Evolutionary conservation across 441 rosid species (phyloP).

Genomic region (Gossypium davidsonii): DNA sequence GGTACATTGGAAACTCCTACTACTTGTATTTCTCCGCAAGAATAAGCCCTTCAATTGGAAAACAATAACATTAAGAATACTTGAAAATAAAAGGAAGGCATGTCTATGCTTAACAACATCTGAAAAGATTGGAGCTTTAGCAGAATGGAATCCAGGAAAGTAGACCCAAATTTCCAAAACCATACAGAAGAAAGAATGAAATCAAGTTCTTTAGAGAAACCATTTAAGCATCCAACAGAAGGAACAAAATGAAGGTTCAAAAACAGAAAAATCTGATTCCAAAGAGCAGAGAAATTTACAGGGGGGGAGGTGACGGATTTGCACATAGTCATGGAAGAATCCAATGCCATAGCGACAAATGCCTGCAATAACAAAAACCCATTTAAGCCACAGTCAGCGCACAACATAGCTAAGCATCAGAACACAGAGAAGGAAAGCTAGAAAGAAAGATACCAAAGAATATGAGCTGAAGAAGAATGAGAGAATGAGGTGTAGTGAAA

Average conservation of each 20-base stretch:
- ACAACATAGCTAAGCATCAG: neutral
- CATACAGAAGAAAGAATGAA: too few species aligned
- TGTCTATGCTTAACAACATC: neutral
- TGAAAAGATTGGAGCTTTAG: neutral
- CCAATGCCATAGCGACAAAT: constrained; percentile 36
- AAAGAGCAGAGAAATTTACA: constrained; percentile 30
- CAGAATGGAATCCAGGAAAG: neutral
- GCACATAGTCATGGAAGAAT: constrained; percentile 53
- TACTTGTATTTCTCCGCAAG: constrained; percentile 32
- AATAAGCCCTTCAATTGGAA: constrained; percentile 46
- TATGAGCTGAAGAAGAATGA: neutral
- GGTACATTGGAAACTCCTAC: constrained; percentile 58
- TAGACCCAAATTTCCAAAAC: neutral
- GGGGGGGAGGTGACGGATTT: constrained; percentile 52
- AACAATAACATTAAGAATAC: neutral
- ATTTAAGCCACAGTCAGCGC: neutral
- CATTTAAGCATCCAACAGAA: neutral
- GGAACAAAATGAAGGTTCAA: neutral
- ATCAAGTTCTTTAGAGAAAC: neutral
- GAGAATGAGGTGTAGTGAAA: neutral
- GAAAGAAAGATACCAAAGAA: neutral
- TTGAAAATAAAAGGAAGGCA: neutral
- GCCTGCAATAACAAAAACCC: constrained; percentile 3
- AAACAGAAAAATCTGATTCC: neutral
- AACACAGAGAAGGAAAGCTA: neutral